Percentiles rank a stretch among this genome's conserved stretches.
phyloP scores from a whole-genome alignment of 1,284 basidiomycete genomes.

The Cystobasidiaceae sp. region DNA sequence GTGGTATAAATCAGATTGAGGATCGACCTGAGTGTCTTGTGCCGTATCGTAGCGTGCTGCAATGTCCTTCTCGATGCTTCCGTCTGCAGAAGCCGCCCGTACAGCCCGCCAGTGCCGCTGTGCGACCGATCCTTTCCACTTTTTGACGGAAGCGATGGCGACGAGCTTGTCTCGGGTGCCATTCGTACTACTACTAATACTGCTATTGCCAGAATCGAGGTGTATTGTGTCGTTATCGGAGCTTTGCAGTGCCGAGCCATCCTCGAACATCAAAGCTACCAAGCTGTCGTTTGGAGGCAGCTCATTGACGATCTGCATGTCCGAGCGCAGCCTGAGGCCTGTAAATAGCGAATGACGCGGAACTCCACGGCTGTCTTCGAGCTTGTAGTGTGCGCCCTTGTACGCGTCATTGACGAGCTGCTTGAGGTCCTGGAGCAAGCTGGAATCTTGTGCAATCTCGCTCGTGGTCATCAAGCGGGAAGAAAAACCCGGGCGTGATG shows the following conservation, averaged over 20 bases:
- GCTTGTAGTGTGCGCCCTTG: neutral
- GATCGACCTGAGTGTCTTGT: neutral
- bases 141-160: conserved; percentile 3
- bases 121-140: conserved; percentile 5
- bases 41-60: neutral
- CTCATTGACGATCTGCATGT: neutral
- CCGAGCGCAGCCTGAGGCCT: neutral
- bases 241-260: too few relatives aligned
- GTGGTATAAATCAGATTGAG: neutral
- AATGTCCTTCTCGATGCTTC: neutral
- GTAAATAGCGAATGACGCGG: neutral
- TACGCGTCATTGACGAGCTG: conserved; percentile 7
- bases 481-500: neutral
- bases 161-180: too few relatives aligned
- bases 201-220: too few relatives aligned
- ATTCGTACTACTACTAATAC: too few relatives aligned
- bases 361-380: neutral
- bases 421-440: neutral
- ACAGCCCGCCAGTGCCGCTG: neutral
- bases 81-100: too few relatives aligned
- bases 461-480: neutral
- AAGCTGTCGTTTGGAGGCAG: neutral
- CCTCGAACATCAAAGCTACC: conserved; percentile 11
- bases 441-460: neutral
- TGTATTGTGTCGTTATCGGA: neutral